These are phyloP conservation scores for Aspergillus sp. DNA, from an alignment of 2,329 filamentous ascomycete species.

Conservation along the genomic window DNA sequence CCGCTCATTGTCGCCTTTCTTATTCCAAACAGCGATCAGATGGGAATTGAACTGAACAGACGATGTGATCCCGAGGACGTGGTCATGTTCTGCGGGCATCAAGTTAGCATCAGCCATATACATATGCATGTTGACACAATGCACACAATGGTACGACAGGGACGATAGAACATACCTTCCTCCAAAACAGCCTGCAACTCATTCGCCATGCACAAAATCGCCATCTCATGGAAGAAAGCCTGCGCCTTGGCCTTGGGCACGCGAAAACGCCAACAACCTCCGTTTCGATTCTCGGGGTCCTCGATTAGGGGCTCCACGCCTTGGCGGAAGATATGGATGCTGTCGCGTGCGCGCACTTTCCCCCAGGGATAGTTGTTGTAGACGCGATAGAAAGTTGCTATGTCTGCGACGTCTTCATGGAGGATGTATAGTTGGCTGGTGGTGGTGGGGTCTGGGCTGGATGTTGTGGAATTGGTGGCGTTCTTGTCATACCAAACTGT, in stretches of 20 bases:
- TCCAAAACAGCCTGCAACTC: constrained; percentile 59
- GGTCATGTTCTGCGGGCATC: constrained; percentile 58
- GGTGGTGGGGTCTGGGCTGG: constrained; percentile 12
- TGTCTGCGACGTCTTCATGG: constrained; percentile 35
- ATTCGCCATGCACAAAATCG: constrained; percentile 29
- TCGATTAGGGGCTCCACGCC: constrained; percentile 73
- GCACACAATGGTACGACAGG: background rate
- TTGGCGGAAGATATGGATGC: constrained; percentile 69
- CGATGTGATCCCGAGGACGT: constrained; percentile 77
- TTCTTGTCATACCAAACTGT: constrained; percentile 42
- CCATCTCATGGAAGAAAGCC: constrained; percentile 36
- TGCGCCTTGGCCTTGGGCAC: constrained; percentile 65
- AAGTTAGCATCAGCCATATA: background rate
- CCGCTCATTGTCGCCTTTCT: constrained; percentile 69
- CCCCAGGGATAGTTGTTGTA: constrained; percentile 73
- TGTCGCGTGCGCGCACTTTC: constrained; percentile 67
- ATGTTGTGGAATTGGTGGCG: constrained; percentile 13
- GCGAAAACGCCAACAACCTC: constrained; percentile 88
- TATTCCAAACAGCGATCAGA: constrained; percentile 88
- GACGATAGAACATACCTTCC: constrained; percentile 54
- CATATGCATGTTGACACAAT: background rate
- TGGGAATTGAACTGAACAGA: constrained; percentile 83
- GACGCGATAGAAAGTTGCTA: constrained; percentile 62
- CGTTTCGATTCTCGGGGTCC: constrained; percentile 75
- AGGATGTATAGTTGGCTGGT: constrained; percentile 30